Conservation (phyloP, 768 basidiomycete genomes). For the Naganishia antarctica region DNA sequence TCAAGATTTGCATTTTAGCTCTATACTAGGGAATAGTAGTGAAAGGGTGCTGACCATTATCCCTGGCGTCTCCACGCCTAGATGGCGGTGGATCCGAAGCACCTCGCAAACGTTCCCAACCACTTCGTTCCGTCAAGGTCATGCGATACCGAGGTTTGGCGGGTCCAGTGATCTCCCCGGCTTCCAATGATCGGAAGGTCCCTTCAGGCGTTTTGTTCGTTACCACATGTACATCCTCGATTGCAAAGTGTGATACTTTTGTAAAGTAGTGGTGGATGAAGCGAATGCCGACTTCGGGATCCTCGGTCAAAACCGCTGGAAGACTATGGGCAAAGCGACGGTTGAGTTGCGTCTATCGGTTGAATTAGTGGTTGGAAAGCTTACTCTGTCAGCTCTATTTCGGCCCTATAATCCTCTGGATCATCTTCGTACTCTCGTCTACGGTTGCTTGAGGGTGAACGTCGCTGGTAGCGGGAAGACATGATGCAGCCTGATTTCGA, state of each 20-base stretch:
- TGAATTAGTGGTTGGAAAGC: not conserved
- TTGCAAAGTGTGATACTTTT: not conserved
- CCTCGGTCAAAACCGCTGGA: not conserved
- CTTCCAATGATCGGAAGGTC: not conserved
- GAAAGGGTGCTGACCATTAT: too few species aligned
- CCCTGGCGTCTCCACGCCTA: not conserved
- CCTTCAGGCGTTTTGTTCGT: not conserved
- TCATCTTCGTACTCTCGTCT: not conserved
- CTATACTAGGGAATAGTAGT: not conserved
- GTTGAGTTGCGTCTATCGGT: not conserved
- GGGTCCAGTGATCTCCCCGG: slow-evolving; percentile 5
- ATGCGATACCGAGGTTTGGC: not conserved
- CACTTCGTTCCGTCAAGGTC: not conserved
- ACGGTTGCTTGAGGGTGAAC: not conserved
- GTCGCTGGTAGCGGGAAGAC: too few species aligned
- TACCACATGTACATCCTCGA: not conserved
- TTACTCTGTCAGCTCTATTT: not conserved
- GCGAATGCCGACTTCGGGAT: not conserved
- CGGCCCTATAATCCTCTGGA: not conserved
- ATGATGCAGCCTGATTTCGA: too few species aligned
- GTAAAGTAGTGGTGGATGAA: slow-evolving; percentile 10
- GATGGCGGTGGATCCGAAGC: not conserved
- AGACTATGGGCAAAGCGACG: not conserved
- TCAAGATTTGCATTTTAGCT: not conserved
- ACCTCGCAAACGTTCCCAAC: not conserved